Evolutionary conservation across 768 basidiomycete species (phyloP), one percentile per base, ranked within the genome.

Genomic region (Gyrodon lividus): DNA sequence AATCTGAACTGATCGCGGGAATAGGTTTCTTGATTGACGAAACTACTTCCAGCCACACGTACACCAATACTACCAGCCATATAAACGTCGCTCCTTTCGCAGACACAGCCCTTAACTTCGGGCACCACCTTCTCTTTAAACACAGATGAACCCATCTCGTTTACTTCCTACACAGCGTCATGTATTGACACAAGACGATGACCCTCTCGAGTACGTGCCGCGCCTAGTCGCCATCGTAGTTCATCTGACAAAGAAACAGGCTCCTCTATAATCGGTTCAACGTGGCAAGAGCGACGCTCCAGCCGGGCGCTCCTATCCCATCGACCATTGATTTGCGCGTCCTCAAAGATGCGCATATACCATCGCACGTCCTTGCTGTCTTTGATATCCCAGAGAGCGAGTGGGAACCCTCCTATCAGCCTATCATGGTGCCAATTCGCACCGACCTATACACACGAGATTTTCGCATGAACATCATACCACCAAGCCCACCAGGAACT

Each of bases 341-440:
- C 46, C 55, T 73, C 10, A 75, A 70, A 49, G 71, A 77, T 43
- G 72, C 73, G 6, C 72, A 71, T 46, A 66, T 74, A 56, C 83
- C 84, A 34, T 84, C 82, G 3, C 84, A 86, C 59, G 70, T 79
- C 50, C 74, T 86, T 41, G 78, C 79, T 19, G 70, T 79, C 56
- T 67, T 71, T 50, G 68, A 69, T 40, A 63, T 67, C 34, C 62
- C 67, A 34, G 62, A 56, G 9, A 54, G 51, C 45, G 63, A 64
- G 37, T 64, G 64, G 61, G 62, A 67, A 26, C 54, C 60, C 26
- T 62, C 64, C 10, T 66, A 61, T 46, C 63, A 57, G n/a, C 75
- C 80, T 5, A 59, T 77, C 30, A 69, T 83, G 59, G 62, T 83
- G 16, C 84, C 84, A 16, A 76, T 86, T 52, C 74, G 79, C 57